Base-by-base conservation (phyloP, 108 stramenopile genomes). In the Chaetoceros muelleri region DNA sequence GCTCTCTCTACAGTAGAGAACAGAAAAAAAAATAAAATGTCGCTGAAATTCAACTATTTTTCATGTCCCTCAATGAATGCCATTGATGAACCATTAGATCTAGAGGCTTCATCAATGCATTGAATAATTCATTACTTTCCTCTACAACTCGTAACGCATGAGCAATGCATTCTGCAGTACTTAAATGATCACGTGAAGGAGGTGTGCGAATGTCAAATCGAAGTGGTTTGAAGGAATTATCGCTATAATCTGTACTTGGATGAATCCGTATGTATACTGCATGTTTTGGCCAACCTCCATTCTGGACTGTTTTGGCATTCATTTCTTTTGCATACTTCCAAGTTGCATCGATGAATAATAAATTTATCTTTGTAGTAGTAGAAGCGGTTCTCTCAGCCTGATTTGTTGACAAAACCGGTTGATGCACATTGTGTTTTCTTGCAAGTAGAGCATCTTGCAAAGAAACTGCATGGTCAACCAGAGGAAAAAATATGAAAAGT, bases 291-390 rank as follows among this genome's bases (percentile, higher is more conserved):
- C 49, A 24, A 10, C 23, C 49, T 10, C 10, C 16, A 5, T 51
- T 51, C 23, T 24, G 8, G 5, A 10, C 10, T 51, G 49, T 51
- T 55, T 81, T 83, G 10, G 60, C 55, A 24, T 85, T 70, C 87
- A 90, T 90, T 71, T 90, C 87, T 22, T 56, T 58, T 13, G 87
- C 83, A 57, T 77, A 80, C 46, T 83, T 79, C 87, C 87, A 90
- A 26, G 84, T 84, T 1, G 81, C 87, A 73, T 90, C 87, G 30
- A 90, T 57, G 17, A 80, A 71, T 18, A 90, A 20, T 0, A 90
- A 24, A 0, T 65, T 58, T 1, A 85, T 66, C 30, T 73, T 82
- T 40, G 69, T n/a, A n/a, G n/a, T n/a, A n/a, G n/a, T n/a, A n/a
- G n/a, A n/a, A n/a, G n/a, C n/a, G n/a, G n/a, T n/a, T n/a, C n/a